Conservation (phyloP, 2,329 filamentous ascomycete genomes). For the Leptographium flavum region DNA sequence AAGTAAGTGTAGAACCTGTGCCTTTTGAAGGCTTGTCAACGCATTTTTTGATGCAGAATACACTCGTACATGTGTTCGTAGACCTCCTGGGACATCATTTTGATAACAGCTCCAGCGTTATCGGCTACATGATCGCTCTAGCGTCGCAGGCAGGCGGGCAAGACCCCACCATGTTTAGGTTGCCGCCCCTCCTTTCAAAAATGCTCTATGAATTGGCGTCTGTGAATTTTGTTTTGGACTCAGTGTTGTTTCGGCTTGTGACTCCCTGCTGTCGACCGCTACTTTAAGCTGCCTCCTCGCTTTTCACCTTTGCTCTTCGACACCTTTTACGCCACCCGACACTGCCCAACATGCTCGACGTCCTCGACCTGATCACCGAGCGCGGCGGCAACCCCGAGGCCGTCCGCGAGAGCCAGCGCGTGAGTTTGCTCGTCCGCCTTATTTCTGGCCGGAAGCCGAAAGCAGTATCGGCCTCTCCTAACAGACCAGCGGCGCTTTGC, state of each 20-base stretch:
- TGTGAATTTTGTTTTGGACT: not conserved
- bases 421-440: not conserved
- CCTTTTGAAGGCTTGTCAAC: too few species aligned
- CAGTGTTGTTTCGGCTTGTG: not conserved
- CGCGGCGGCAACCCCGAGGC: constrained; percentile 82
- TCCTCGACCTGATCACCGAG: constrained; percentile 67
- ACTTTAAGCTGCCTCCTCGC: too few species aligned
- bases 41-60: too few species aligned
- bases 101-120: not conserved
- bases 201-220: not conserved
- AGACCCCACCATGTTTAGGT: not conserved
- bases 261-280: not conserved
- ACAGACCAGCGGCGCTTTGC: constrained; percentile 51
- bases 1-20: too few species aligned
- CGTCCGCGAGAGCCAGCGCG: constrained; percentile 79
- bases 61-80: too few species aligned
- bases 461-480: not conserved
- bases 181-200: not conserved
- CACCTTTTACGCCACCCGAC: not conserved
- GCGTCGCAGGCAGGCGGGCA: not conserved
- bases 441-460: not conserved
- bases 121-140: not conserved
- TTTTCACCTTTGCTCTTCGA: not conserved
- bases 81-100: too few species aligned
- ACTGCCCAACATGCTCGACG: constrained; percentile 29